phyloP scores from a whole-genome alignment of 140 eudicot genomes.

The Oenanthe javanica region DNA sequence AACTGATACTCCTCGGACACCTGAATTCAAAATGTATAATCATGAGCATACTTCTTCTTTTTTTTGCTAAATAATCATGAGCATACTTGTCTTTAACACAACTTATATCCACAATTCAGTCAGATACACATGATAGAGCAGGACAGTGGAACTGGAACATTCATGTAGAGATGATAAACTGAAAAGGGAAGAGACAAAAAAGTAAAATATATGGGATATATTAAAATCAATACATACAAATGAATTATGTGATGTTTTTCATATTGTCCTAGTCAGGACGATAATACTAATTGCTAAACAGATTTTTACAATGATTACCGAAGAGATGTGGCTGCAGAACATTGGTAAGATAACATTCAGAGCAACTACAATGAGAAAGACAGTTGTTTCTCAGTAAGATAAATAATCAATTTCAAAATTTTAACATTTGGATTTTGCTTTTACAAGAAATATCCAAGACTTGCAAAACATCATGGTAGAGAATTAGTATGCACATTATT shows the following conservation, averaged over 20 bases:
- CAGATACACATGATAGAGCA: background rate
- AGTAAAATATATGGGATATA: background rate
- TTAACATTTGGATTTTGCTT: background rate
- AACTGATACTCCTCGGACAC: conserved; percentile 58
- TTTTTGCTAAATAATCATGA: background rate
- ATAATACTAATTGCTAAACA: background rate
- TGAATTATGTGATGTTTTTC: background rate
- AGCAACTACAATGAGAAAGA: background rate
- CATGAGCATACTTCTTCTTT: background rate
- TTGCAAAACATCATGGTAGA: background rate
- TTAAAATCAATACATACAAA: background rate
- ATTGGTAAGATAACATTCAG: too few species aligned
- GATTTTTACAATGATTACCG: background rate
- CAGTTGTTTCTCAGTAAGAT: background rate
- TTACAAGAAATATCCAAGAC: background rate
- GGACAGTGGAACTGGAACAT: conserved; percentile 1
- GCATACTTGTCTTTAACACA: background rate
- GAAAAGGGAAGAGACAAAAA: background rate
- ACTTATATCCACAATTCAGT: background rate
- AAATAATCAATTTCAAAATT: background rate
- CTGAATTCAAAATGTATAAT: conserved; percentile 23
- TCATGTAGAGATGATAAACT: background rate
- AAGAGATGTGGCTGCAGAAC: too few species aligned
- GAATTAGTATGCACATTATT: background rate
- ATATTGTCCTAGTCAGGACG: background rate